Percentiles rank a stretch among this genome's conserved stretches.
phyloP scores from a whole-genome alignment of 1,139 yeast genomes.

The Candida glucosophila region DNA sequence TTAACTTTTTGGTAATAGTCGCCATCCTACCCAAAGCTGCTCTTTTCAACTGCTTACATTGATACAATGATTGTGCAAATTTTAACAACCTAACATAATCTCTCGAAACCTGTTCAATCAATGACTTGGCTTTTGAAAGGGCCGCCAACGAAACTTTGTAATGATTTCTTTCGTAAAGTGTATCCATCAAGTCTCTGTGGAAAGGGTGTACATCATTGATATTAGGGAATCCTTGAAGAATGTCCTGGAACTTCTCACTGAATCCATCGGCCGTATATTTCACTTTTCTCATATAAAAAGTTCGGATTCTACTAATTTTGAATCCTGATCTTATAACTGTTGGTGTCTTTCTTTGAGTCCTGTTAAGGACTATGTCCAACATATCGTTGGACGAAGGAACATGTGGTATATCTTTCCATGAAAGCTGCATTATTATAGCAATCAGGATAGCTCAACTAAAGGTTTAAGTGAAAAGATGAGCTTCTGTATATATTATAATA shows the following conservation, averaged over 20 bases:
- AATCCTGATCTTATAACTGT: conserved; percentile 96
- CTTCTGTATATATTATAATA: too few relatives aligned
- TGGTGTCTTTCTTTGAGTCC: conserved; percentile 98
- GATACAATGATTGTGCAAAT: conserved; percentile 95
- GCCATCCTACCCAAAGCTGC: conserved; percentile 99
- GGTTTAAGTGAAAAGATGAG: too few relatives aligned
- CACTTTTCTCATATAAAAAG: conserved; percentile 98
- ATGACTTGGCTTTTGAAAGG: conserved; percentile 83
- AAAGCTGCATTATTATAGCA: conserved; percentile 78
- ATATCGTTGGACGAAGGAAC: conserved; percentile 88
- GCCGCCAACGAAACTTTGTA: conserved; percentile 97
- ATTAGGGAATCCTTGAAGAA: conserved; percentile 86
- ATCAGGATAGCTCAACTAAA: too few relatives aligned
- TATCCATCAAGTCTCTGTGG: conserved; percentile 96
- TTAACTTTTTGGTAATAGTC: conserved; percentile 86
- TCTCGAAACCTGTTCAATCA: conserved; percentile 92
- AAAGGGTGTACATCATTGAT: conserved; percentile 97
- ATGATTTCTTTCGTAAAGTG: conserved; percentile 94
- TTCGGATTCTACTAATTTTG: conserved; percentile 90
- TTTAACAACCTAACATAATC: conserved; percentile 89
- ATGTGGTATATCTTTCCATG: conserved; percentile 97
- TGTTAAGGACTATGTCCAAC: conserved; percentile 91
- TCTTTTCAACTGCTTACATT: conserved; percentile 95
- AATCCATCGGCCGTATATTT: conserved; percentile 95
- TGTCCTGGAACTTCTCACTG: conserved; percentile 79